Evolutionary conservation across 257 asterid genomes (phyloP).

Genomic region (Nicotiana otophora): DNA sequence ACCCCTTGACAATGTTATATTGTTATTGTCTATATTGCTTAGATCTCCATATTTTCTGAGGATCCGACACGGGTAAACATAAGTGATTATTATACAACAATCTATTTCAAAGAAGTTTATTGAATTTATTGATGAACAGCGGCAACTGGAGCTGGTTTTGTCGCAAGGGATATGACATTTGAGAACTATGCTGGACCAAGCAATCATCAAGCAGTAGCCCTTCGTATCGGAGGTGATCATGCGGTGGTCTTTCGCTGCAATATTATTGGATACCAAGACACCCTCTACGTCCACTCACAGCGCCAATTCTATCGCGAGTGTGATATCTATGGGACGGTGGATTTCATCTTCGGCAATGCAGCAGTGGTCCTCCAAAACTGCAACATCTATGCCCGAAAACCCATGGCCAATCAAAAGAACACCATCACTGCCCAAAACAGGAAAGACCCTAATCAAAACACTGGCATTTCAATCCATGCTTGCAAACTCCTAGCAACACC

Average conservation of each 20-base stretch:
- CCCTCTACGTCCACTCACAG: slow-evolving; percentile 75
- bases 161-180: slow-evolving; percentile 79
- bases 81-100: neutral
- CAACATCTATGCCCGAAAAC: slow-evolving; percentile 62
- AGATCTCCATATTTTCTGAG: no score
- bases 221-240: slow-evolving; percentile 84
- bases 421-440: slow-evolving; percentile 93
- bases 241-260: slow-evolving; percentile 77
- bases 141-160: slow-evolving; percentile 91
- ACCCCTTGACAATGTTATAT: no score
- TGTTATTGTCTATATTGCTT: no score
- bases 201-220: slow-evolving; percentile 97
- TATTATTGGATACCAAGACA: slow-evolving; percentile 87
- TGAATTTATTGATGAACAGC: slow-evolving; percentile 36
- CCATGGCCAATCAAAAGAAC: slow-evolving; percentile 58
- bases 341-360: slow-evolving; percentile 92
- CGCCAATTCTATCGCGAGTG: slow-evolving; percentile 89
- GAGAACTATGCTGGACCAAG: slow-evolving; percentile 87
- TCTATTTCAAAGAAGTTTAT: neutral
- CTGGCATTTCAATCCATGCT: slow-evolving; percentile 91
- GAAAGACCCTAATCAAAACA: slow-evolving; percentile 93
- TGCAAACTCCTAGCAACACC: slow-evolving; percentile 55
- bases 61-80: no score
- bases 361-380: slow-evolving; percentile 96
- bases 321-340: slow-evolving; percentile 85